Base-by-base conservation (phyloP, 202 grass and related monocot genomes). In the Panicum virgatum region DNA sequence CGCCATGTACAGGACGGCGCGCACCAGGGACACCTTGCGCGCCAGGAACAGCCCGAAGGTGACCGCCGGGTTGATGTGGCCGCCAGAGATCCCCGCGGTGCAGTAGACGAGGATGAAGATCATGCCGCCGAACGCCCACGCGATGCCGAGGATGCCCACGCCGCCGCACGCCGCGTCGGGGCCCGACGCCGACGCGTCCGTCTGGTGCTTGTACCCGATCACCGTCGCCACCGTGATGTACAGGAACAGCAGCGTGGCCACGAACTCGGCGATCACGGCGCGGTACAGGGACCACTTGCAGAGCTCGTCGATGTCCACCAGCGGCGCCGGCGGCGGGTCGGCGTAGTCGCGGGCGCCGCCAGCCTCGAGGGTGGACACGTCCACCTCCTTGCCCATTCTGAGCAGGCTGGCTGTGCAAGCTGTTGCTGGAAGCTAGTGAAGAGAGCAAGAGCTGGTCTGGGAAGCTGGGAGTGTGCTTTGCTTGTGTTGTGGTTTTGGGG, bases 31-130 rank as follows among this genome's bases (percentile, higher is more conserved):
- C 1, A 94, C 92, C 70, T 90, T 94, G 1, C 92, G 77, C 13
- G 92, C 92, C 22, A 94, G 63, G 73, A 94, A 88, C 4, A 94
- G 38, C 5, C 87, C 89, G 74, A 94, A 90, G 3, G 89, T 92
- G 10, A 94, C 92, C 0, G 92, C 89, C 39, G 92, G 92, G 84
- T 94, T 94, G 36, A 94, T 92, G 87, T 94, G 89, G 0, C 92
- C 92, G 3, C 89, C 92, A 25, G 91, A 97, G 86, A 97, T 88
- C 34, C 94, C 94, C 20, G 91, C 94, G 69, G 94, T 97, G 94
- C 94, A 97, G 89, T 97, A 97, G 78, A 97, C 94, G 63, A 97
- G 94, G 83, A 97, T 83, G 80, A 97, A 97, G 77, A 97, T 97
- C 94, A 97, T 97, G 75, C 91, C 94, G 22, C 94, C 94, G 78